Percentiles rank a stretch among this genome's conserved stretches.
Conservation (phyloP, 2,329 filamentous ascomycete genomes). For the Trichoderma cornu-damae region DNA sequence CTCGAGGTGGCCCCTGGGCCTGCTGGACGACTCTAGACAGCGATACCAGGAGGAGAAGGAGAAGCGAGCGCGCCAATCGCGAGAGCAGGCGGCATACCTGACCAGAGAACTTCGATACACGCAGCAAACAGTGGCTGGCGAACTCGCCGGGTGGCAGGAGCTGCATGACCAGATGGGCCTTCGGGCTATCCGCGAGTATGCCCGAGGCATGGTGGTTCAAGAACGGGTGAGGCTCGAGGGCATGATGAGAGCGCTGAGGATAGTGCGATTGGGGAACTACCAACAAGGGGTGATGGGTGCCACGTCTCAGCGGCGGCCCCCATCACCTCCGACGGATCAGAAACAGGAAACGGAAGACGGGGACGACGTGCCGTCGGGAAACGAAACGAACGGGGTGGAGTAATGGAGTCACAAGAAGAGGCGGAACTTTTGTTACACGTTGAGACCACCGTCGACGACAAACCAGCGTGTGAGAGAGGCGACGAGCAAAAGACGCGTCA, state of each 20-base stretch:
- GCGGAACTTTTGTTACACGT: not conserved
- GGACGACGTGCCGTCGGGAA: not conserved
- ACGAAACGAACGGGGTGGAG: constrained; percentile 12
- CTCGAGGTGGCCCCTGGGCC: constrained; percentile 71
- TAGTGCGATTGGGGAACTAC: constrained; percentile 36
- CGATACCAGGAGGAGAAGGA: constrained; percentile 79
- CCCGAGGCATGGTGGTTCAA: constrained; percentile 68
- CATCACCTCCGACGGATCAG: constrained; percentile 7
- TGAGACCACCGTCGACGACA: not conserved
- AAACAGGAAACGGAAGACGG: constrained; percentile 7
- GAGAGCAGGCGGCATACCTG: constrained; percentile 66
- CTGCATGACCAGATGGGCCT: constrained; percentile 74
- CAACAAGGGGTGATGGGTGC: not conserved
- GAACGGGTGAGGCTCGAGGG: constrained; percentile 76
- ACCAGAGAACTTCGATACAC: constrained; percentile 82
- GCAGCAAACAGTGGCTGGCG: constrained; percentile 85
- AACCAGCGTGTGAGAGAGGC: constrained; percentile 11
- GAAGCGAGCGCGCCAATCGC: constrained; percentile 66
- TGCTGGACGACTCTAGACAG: constrained; percentile 83
- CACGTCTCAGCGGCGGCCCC: not conserved
- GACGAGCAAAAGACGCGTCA: constrained; percentile 11
- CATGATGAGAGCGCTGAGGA: constrained; percentile 72
- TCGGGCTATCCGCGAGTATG: constrained; percentile 70
- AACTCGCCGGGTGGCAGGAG: constrained; percentile 92
- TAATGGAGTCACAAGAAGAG: not conserved